Conservation (phyloP, 371 early-diverging fungal genomes). For the Dichotomocladium elegans region DNA sequence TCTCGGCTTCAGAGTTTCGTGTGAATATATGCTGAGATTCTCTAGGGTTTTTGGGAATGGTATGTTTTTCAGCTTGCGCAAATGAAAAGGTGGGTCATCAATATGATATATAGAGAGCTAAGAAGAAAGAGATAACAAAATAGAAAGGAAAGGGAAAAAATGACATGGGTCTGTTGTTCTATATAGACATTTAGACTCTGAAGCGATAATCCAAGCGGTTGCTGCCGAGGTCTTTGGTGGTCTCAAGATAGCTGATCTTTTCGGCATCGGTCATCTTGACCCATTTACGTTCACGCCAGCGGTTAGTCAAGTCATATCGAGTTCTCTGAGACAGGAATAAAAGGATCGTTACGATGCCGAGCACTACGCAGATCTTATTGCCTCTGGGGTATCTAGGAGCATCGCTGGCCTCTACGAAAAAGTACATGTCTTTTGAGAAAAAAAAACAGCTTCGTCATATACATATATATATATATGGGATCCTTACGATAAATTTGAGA, state of each 20-base stretch:
- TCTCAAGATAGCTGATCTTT: constrained; percentile 19
- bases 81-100: no score
- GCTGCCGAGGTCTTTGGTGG: constrained; percentile 28
- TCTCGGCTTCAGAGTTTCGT: no score
- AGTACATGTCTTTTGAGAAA: no score
- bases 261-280: constrained; percentile 23
- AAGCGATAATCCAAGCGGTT: constrained; percentile 37
- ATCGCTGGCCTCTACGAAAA: constrained; percentile 18
- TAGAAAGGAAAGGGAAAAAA: neutral
- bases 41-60: no score
- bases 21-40: no score
- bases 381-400: constrained; percentile 36
- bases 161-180: no score
- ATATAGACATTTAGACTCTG: constrained; percentile 12
- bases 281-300: constrained; percentile 24
- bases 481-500: constrained; percentile 17
- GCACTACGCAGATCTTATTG: constrained; percentile 32
- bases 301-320: constrained; percentile 29
- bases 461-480: no score
- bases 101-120: no score
- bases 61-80: no score
- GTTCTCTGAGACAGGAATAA: constrained; percentile 19
- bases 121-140: neutral
- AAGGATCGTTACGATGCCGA: constrained; percentile 6
- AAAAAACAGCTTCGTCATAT: no score